Conservation (phyloP, 257 asterid genomes). For the Datura wrightii region DNA sequence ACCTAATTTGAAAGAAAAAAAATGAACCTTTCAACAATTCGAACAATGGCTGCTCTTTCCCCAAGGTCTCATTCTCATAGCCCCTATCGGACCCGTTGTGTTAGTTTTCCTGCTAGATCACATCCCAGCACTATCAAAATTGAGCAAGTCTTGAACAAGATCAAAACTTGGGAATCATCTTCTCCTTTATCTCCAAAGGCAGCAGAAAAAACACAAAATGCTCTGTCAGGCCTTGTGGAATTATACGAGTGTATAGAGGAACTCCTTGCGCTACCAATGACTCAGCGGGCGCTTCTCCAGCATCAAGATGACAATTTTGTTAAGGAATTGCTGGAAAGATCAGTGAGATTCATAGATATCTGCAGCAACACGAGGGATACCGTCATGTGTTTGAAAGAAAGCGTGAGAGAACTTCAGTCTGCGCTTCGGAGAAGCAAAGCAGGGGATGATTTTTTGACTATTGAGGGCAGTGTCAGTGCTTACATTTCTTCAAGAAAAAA, state of each 20-base stretch:
- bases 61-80: conserved; percentile 35
- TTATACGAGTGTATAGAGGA: conserved; percentile 43
- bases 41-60: conserved; percentile 39
- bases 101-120: conserved; percentile 48
- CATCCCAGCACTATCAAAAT: conserved; percentile 47
- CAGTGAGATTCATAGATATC: conserved; percentile 40
- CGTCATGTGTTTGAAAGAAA: conserved; percentile 40
- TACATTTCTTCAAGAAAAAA: conserved; percentile 37
- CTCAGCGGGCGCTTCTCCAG: conserved; percentile 36
- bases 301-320: conserved; percentile 36
- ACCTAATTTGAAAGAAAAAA: neutral
- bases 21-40: conserved; percentile 24
- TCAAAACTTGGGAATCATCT: conserved; percentile 41
- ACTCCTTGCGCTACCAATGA: conserved; percentile 41
- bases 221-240: conserved; percentile 41
- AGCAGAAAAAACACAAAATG: conserved; percentile 32
- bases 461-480: conserved; percentile 18
- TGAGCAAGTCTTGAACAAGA: conserved; percentile 42
- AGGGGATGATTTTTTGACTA: conserved; percentile 35
- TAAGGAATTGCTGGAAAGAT: conserved; percentile 43
- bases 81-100: conserved; percentile 38
- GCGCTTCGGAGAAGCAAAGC: conserved; percentile 46
- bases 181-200: conserved; percentile 11
- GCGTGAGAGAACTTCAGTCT: conserved; percentile 42
- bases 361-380: conserved; percentile 46